A percentile compares a stretch with the other conserved stretches of the same genome.
phyloP scores from a whole-genome alignment of 208 protist genomes.

The Tetramitus jugosus region DNA sequence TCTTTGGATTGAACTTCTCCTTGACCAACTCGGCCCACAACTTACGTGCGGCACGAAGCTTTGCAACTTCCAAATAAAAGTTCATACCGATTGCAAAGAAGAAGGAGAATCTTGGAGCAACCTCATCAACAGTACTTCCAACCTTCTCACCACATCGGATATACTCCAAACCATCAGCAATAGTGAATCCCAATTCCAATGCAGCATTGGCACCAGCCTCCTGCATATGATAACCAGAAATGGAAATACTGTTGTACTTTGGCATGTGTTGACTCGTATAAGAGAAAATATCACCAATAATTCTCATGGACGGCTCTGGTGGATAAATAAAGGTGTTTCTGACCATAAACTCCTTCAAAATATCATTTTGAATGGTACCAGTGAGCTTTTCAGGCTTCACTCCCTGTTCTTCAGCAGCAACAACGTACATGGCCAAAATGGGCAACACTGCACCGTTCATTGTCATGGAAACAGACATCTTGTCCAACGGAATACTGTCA shows the following conservation, averaged over 20 bases:
- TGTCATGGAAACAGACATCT: slow-evolving; percentile 89
- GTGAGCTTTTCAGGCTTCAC: slow-evolving; percentile 60
- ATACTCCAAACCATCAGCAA: slow-evolving; percentile 89
- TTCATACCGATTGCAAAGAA: slow-evolving; percentile 93
- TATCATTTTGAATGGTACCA: slow-evolving; percentile 94
- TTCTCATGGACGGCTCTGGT: slow-evolving; percentile 77
- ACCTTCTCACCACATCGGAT: slow-evolving; percentile 53
- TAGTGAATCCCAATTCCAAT: slow-evolving; percentile 85
- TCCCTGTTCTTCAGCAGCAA: slow-evolving; percentile 80
- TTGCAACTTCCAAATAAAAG: slow-evolving; percentile 91
- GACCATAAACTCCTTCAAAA: slow-evolving; percentile 95
- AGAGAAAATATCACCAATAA: slow-evolving; percentile 87
- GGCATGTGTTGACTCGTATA: slow-evolving; percentile 83
- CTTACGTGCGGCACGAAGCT: slow-evolving; percentile 80
- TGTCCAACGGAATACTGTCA: slow-evolving; percentile 78
- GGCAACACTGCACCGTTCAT: slow-evolving; percentile 94
- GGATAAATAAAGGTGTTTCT: slow-evolving; percentile 93
- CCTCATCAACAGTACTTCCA: slow-evolving; percentile 75
- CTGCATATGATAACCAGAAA: slow-evolving; percentile 92
- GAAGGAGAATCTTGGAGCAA: slow-evolving; percentile 85
- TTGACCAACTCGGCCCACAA: slow-evolving; percentile 84
- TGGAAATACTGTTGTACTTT: slow-evolving; percentile 86
- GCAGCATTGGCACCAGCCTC: slow-evolving; percentile 75
- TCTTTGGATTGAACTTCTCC: slow-evolving; percentile 81
- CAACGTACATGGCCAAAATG: slow-evolving; percentile 86